phyloP scores from a whole-genome alignment of 192 early-diverging fungal genomes.

The Coemansia sp. region DNA sequence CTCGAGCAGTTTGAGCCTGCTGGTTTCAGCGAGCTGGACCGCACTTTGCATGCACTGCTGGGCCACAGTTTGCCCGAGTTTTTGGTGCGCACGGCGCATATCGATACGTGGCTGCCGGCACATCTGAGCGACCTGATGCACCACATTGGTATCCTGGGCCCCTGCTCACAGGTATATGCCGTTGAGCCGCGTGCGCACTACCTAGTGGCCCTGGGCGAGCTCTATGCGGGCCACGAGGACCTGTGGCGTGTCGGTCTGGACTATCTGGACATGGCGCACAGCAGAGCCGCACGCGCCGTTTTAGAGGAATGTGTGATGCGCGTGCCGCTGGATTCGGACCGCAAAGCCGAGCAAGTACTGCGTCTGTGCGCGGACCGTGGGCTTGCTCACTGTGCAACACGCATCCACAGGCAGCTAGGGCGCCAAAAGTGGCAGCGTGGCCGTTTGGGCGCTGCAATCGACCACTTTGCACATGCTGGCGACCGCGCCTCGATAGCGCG shows the following conservation, averaged over 20 bases:
- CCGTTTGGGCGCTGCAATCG: constrained; percentile 57
- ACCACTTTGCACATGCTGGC: constrained; percentile 54
- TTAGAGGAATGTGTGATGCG: constrained; percentile 42
- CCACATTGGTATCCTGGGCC: constrained; percentile 52
- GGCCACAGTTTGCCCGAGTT: constrained; percentile 48
- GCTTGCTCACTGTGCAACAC: constrained; percentile 24
- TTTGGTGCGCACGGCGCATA: constrained; percentile 40
- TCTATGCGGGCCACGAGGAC: constrained; percentile 30
- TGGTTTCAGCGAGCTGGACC: constrained; percentile 31
- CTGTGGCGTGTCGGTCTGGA: constrained; percentile 56
- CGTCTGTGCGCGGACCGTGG: constrained; percentile 46
- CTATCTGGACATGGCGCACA: constrained; percentile 41
- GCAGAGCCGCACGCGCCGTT: background rate
- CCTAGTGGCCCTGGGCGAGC: constrained; percentile 26
- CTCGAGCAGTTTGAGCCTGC: constrained; percentile 27
- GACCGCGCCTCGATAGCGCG: constrained; percentile 50
- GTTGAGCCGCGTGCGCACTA: constrained; percentile 43
- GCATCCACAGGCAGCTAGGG: constrained; percentile 50
- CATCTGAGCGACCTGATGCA: constrained; percentile 60
- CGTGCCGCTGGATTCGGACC: constrained; percentile 53
- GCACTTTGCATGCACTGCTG: constrained; percentile 36
- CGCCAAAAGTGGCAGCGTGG: constrained; percentile 54
- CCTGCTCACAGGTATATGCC: constrained; percentile 26
- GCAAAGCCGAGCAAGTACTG: constrained; percentile 54
- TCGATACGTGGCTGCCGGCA: constrained; percentile 60